These are phyloP conservation scores for Hemisphaericaspora xylofermentans DNA, from an alignment of 1,139 yeast species.

Conservation along the genomic window DNA sequence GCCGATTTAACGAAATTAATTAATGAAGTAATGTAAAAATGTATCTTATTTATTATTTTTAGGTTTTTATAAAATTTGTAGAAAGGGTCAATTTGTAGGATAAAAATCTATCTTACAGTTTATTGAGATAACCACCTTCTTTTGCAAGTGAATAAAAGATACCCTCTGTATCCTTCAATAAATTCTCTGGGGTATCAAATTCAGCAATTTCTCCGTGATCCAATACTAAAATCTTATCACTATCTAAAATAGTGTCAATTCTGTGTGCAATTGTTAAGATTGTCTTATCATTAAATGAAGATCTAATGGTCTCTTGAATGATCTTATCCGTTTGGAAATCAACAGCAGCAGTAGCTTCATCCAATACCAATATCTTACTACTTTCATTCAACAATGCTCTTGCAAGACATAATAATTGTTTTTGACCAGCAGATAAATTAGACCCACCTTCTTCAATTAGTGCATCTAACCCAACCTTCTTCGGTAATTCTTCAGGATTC, in stretches of 20 bases:
- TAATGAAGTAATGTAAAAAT: conserved; percentile 13
- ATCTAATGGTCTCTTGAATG: conserved; percentile 71
- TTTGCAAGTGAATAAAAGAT: conserved; percentile 34
- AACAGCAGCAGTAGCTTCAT: conserved; percentile 87
- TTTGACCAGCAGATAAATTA: conserved; percentile 75
- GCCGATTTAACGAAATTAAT: conserved; percentile 33
- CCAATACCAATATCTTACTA: conserved; percentile 59
- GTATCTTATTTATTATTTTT: neutral
- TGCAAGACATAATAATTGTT: conserved; percentile 73
- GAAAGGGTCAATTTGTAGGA: no score
- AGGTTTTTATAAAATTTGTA: no score
- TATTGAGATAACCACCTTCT: conserved; percentile 24
- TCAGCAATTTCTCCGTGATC: conserved; percentile 70
- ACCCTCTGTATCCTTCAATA: conserved; percentile 23
- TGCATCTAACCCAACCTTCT: conserved; percentile 35
- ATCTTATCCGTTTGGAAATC: conserved; percentile 78
- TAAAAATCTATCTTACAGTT: conserved; percentile 1
- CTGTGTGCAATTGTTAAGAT: conserved; percentile 83
- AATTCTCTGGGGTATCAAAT: conserved; percentile 51
- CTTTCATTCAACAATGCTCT: conserved; percentile 67
- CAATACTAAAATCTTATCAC: conserved; percentile 69
- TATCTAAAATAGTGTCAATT: conserved; percentile 77
- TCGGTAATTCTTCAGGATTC: conserved; percentile 28
- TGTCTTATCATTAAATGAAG: conserved; percentile 63
- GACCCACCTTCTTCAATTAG: conserved; percentile 67